phyloP scores from a whole-genome alignment of 257 asterid genomes.

The Jaltomata sinuosa region DNA sequence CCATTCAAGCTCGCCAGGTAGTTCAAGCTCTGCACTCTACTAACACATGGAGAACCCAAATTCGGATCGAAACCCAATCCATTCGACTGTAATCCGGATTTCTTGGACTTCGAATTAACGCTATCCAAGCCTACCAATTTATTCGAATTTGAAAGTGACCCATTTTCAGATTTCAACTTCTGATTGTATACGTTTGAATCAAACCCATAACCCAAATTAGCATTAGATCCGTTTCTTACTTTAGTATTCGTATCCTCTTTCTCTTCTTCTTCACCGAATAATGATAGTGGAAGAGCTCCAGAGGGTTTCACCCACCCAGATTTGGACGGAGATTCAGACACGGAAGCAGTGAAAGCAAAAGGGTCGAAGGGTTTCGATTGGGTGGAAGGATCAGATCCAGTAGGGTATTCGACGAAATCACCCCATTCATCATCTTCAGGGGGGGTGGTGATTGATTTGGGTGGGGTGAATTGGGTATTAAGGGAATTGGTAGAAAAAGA shows the following conservation, averaged over 20 bases:
- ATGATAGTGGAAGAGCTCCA: conserved; percentile 71
- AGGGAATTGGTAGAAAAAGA: conserved; percentile 25
- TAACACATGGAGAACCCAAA: neutral
- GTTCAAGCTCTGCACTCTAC: conserved; percentile 6
- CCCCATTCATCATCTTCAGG: conserved; percentile 60
- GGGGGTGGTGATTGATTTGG: conserved; percentile 5
- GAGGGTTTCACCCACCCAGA: conserved; percentile 43
- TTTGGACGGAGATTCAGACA: conserved; percentile 1
- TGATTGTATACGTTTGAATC: conserved; percentile 26
- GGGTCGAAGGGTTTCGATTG: conserved; percentile 27
- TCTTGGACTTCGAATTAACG: neutral
- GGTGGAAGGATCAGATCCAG: conserved; percentile 20
- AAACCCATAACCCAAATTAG: conserved; percentile 14
- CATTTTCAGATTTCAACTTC: conserved; percentile 16
- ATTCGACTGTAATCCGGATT: neutral
- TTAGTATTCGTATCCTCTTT: conserved; percentile 5
- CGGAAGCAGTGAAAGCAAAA: neutral
- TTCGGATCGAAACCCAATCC: neutral
- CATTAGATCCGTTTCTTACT: conserved; percentile 14
- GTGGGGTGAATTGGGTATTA: conserved; percentile 8
- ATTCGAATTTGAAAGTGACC: conserved; percentile 7
- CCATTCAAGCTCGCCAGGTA: neutral
- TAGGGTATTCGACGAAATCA: conserved; percentile 58
- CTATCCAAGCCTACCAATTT: neutral
- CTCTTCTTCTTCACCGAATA: conserved; percentile 53